phyloP scores from a whole-genome alignment of 495 filamentous ascomycete genomes.

The Cercophora newfieldiana region DNA sequence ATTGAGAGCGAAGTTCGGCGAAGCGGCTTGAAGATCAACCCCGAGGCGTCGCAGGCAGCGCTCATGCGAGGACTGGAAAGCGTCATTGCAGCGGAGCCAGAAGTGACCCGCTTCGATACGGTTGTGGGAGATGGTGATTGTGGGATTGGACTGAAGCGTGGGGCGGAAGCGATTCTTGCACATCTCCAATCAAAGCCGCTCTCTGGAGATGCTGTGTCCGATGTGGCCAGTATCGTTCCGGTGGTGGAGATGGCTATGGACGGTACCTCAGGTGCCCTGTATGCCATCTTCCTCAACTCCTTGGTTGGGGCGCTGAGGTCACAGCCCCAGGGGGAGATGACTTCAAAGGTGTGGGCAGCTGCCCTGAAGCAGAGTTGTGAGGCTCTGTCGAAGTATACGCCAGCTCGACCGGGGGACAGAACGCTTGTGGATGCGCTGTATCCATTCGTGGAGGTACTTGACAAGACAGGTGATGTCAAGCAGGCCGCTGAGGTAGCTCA shows the following conservation, averaged over 20 bases:
- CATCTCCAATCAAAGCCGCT: slow-evolving; percentile 59
- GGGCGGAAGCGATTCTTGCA: slow-evolving; percentile 79
- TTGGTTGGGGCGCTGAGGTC: slow-evolving; percentile 73
- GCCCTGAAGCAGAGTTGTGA: slow-evolving; percentile 71
- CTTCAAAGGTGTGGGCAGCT: slow-evolving; percentile 67
- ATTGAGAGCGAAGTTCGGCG: slow-evolving; percentile 52
- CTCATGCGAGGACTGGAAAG: slow-evolving; percentile 67
- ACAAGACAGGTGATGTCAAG: slow-evolving; percentile 60
- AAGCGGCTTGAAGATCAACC: slow-evolving; percentile 73
- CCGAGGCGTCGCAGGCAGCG: slow-evolving; percentile 53
- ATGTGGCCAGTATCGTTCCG: slow-evolving; percentile 72
- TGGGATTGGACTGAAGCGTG: slow-evolving; percentile 83
- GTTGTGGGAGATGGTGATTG: slow-evolving; percentile 96
- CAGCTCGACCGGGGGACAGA: slow-evolving; percentile 83
- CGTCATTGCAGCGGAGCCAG: slow-evolving; percentile 75
- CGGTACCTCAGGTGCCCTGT: slow-evolving; percentile 91
- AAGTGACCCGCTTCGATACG: slow-evolving; percentile 86
- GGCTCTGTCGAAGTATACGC: slow-evolving; percentile 79
- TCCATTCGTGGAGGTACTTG: slow-evolving; percentile 78
- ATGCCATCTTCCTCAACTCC: slow-evolving; percentile 93
- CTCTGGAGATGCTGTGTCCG: slow-evolving; percentile 67
- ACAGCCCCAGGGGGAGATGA: slow-evolving; percentile 46
- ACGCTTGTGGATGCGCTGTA: slow-evolving; percentile 88
- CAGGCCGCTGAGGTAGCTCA: slow-evolving; percentile 73
- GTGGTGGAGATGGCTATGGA: slow-evolving; percentile 92